Conservation (phyloP, 345 rosid species). For the Aurinia saxatilis region DNA sequence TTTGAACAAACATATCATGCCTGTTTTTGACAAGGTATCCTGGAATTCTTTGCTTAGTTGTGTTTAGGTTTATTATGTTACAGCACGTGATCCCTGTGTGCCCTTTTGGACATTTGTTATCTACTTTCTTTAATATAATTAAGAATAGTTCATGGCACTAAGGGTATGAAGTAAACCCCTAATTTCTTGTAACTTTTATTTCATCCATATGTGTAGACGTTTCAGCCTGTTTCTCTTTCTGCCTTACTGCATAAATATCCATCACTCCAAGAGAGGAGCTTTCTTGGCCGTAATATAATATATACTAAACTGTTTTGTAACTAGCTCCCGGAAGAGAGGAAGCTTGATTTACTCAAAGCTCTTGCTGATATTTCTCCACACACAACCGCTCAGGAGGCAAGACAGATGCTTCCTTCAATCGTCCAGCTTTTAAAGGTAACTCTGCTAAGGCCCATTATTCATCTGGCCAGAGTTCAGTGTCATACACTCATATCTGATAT, state of each 20-base stretch:
- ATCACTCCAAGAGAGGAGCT: neutral
- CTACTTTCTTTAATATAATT: neutral
- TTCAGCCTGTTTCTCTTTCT: conserved; percentile 2
- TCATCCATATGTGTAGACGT: neutral
- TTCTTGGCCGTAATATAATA: neutral
- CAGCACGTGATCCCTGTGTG: neutral
- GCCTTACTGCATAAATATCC: neutral
- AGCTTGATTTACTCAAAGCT: conserved; percentile 92
- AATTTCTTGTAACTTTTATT: neutral
- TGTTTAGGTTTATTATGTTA: neutral
- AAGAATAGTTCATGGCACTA: neutral
- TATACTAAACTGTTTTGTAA: conserved; percentile 9
- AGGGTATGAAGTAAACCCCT: neutral
- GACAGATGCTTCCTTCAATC: conserved; percentile 86
- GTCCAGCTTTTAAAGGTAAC: conserved; percentile 83
- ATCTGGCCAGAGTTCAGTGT: neutral
- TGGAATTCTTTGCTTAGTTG: neutral
- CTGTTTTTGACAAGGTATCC: conserved; percentile 86
- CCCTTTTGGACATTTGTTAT: neutral
- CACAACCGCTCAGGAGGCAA: conserved; percentile 85
- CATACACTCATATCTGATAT: neutral
- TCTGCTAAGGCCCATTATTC: neutral
- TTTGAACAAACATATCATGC: conserved; percentile 78
- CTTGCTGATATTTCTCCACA: conserved; percentile 91
- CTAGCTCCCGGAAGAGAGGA: conserved; percentile 95